Conservation (phyloP, 352 stramenopile species). For the Phytophthora multivora region DNA sequence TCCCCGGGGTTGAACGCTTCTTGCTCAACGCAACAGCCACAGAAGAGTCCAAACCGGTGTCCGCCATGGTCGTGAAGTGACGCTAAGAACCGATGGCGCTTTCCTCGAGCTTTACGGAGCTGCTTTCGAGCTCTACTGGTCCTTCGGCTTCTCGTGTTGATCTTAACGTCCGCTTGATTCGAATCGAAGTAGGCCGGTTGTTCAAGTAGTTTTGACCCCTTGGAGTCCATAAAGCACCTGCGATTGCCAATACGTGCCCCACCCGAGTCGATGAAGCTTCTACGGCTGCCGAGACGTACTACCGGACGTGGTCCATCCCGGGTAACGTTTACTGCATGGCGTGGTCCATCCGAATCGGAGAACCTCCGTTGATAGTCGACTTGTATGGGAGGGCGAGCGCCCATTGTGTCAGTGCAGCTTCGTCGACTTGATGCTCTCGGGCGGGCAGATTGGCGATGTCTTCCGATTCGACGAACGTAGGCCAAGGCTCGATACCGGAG, state of each 20-base stretch:
- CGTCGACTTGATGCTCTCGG: constrained; percentile 10
- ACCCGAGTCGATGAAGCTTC: constrained; percentile 10
- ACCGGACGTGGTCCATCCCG: background rate
- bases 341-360: constrained; percentile 1
- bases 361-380: background rate
- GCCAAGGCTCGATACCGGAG: constrained; percentile 29
- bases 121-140: constrained; percentile 10
- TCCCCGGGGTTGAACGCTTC: constrained; percentile 20
- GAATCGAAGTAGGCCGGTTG: background rate
- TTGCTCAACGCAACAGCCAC: constrained; percentile 19
- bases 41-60: constrained; percentile 12
- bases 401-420: constrained; percentile 12
- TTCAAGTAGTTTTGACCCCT: constrained; percentile 3
- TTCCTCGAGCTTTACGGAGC: constrained; percentile 2
- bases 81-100: constrained; percentile 16
- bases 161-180: constrained; percentile 2
- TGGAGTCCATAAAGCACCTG: constrained; percentile 12
- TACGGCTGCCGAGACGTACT: constrained; percentile 3
- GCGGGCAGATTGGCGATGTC: constrained; percentile 2
- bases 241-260: background rate
- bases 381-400: background rate
- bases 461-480: constrained; percentile 30
- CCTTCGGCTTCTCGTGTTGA: constrained; percentile 17
- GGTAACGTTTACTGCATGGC: background rate
- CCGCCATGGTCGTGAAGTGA: constrained; percentile 8